Conservation (phyloP, 2,329 filamentous ascomycete species). For the Talaromyces verruculosus region DNA sequence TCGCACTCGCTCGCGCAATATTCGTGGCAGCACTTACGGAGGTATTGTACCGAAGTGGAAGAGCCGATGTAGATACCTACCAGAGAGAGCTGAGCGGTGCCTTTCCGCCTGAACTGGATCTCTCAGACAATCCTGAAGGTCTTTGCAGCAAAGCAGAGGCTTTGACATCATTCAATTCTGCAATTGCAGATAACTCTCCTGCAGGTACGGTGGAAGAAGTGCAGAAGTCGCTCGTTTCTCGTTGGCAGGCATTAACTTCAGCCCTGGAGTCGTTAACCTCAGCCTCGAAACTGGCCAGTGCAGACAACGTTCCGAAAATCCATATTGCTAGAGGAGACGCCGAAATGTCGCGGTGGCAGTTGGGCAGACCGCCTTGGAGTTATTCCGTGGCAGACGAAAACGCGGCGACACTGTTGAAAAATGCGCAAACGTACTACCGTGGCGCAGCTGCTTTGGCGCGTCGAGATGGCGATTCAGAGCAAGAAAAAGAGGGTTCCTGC, state of each 20-base stretch:
- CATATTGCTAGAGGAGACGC: constrained; percentile 57
- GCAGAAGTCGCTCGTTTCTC: constrained; percentile 34
- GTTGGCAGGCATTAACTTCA: constrained; percentile 56
- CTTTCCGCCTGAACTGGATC: constrained; percentile 42
- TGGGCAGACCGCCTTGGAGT: constrained; percentile 49
- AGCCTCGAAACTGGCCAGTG: constrained; percentile 53
- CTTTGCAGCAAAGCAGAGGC: constrained; percentile 59
- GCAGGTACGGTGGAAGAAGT: constrained; percentile 31
- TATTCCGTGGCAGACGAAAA: constrained; percentile 47
- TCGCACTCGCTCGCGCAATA: constrained; percentile 55
- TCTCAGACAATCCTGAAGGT: constrained; percentile 48
- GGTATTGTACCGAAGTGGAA: constrained; percentile 54
- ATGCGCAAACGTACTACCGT: constrained; percentile 59
- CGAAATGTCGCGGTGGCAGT: constrained; percentile 55
- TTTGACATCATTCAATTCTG: constrained; percentile 55
- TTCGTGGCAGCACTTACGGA: constrained; percentile 59
- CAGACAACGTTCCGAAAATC: constrained; percentile 53
- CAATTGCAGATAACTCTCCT: constrained; percentile 40
- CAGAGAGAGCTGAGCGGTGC: constrained; percentile 44
- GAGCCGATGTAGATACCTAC: constrained; percentile 56
- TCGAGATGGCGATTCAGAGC: constrained; percentile 44
- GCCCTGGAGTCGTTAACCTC: constrained; percentile 53
- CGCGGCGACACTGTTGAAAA: constrained; percentile 51
- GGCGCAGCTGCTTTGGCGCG: constrained; percentile 49
- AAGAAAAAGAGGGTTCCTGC: constrained; percentile 46